Conservation (phyloP, 1,284 basidiomycete species). For the Tilletia walkeri region DNA sequence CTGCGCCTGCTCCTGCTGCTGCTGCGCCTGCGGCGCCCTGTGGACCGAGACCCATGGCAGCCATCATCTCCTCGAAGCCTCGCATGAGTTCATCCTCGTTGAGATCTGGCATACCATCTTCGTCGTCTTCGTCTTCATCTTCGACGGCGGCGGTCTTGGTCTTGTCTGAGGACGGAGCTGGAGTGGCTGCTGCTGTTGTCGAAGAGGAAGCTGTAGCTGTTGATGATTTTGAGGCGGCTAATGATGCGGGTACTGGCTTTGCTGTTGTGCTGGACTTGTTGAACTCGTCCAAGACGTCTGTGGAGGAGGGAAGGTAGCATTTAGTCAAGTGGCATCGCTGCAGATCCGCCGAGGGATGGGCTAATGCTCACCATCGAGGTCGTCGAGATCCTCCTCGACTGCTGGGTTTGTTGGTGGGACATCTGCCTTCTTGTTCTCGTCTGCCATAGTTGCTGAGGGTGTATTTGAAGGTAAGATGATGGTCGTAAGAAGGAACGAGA, state of each 20-base stretch:
- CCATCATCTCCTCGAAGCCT: constrained; percentile 53
- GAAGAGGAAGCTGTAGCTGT: constrained; percentile 37
- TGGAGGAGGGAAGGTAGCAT: background rate
- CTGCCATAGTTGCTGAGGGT: background rate
- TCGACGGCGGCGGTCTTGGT: constrained; percentile 4
- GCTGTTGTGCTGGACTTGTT: constrained; percentile 33
- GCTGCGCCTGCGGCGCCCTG: constrained; percentile 19
- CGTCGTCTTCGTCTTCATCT: constrained; percentile 57
- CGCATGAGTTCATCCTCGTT: constrained; percentile 52
- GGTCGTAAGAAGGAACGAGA: background rate
- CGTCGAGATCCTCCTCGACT: constrained; percentile 44
- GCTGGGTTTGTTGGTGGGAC: background rate
- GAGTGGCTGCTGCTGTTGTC: constrained; percentile 1
- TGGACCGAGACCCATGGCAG: constrained; percentile 34
- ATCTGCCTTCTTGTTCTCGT: constrained; percentile 11
- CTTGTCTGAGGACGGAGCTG: constrained; percentile 10
- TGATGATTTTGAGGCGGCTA: constrained; percentile 44
- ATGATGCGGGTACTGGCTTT: constrained; percentile 44
- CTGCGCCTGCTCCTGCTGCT: constrained; percentile 26
- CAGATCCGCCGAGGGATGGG: background rate
- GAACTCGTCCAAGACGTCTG: constrained; percentile 65
- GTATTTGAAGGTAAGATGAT: background rate
- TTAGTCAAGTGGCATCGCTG: no score
- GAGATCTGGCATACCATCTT: constrained; percentile 38
- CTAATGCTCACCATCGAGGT: constrained; percentile 46